Conservation (phyloP, 2,329 filamentous ascomycete genomes). For the Daldinia sp. region DNA sequence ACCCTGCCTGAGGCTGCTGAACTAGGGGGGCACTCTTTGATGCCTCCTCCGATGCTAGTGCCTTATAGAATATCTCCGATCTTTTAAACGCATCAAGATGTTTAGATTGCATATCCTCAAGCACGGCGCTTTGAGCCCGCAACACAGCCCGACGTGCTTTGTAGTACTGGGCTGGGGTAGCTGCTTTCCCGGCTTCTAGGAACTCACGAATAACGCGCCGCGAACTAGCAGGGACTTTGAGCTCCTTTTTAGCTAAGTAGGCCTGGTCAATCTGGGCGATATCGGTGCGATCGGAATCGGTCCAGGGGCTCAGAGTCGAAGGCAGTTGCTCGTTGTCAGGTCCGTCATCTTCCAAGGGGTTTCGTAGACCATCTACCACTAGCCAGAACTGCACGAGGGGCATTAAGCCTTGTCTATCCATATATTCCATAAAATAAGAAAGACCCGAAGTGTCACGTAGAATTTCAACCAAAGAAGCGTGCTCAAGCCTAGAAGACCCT, state of each 20-base stretch:
- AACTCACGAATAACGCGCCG: conserved; percentile 78
- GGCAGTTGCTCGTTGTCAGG: conserved; percentile 73
- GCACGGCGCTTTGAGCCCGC: conserved; percentile 79
- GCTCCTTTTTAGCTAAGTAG: conserved; percentile 82
- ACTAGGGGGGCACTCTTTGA: conserved; percentile 50
- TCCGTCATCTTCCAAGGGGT: conserved; percentile 85
- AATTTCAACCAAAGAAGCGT: conserved; percentile 82
- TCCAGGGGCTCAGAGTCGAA: conserved; percentile 73
- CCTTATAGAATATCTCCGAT: conserved; percentile 96
- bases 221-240: conserved; percentile 76
- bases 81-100: conserved; percentile 88
- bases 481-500: conserved; percentile 72
- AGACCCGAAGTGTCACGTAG: conserved; percentile 88
- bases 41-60: conserved; percentile 85
- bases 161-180: conserved; percentile 82
- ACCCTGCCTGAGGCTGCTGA: conserved; percentile 38
- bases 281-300: conserved; percentile 83
- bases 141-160: conserved; percentile 83
- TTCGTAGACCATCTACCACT: conserved; percentile 94
- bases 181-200: conserved; percentile 77
- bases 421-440: conserved; percentile 99
- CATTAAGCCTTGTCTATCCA: conserved; percentile 91
- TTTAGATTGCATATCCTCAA: conserved; percentile 83
- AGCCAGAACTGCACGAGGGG: conserved; percentile 97
- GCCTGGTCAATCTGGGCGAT: conserved; percentile 90